Evolutionary conservation across 2,329 filamentous ascomycete species (phyloP), one percentile per base, ranked within the genome.

Genomic region (Juglanconis oblonga): DNA sequence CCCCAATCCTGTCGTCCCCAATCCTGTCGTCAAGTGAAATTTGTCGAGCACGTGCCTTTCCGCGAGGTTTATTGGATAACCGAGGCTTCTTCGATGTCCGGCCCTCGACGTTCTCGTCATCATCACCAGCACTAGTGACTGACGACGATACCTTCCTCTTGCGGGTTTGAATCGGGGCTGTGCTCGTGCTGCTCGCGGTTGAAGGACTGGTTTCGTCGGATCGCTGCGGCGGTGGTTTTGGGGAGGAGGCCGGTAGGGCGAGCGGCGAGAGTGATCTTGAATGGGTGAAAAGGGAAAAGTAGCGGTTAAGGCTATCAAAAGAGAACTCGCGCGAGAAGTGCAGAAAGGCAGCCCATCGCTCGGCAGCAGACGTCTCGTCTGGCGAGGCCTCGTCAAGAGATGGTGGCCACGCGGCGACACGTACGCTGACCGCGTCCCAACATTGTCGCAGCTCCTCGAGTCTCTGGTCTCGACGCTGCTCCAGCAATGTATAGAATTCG

Each of bases 401-500:
- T 6, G 42, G 42, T 45, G 42, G 42, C 42, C 42, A 45, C 5
- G 42, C 5, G 42, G 42, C 42, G 42, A 45, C 14, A 13, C 42
- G 14, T 17, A 45, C 5, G 42, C 42, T 45, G 5, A 45, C 42
- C 14, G 42, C 42, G 14, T 45, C 42, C 42, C 42, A 45, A 45
- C 14, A 45, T 45, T 45, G 14, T 17, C 14, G 14, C 14, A 86
- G 74, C 68, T 86, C 82, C 62, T 72, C 73, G 50, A 85, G 72
- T 24, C 83, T 81, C 66, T 81, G 77, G 36, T 79, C 73, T 72
- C 81, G 82, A 64, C 83, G 82, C 55, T 78, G 73, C 62, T 78
- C 76, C 71, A 86, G 76, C 58, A 84, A 71, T 51, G 72, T 74
- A 66, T 86, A 80, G 67, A 86, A 85, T 66, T 86, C 80, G 51